phyloP scores from a whole-genome alignment of 2,329 filamentous ascomycete genomes.

The Alternaria tenuissima region DNA sequence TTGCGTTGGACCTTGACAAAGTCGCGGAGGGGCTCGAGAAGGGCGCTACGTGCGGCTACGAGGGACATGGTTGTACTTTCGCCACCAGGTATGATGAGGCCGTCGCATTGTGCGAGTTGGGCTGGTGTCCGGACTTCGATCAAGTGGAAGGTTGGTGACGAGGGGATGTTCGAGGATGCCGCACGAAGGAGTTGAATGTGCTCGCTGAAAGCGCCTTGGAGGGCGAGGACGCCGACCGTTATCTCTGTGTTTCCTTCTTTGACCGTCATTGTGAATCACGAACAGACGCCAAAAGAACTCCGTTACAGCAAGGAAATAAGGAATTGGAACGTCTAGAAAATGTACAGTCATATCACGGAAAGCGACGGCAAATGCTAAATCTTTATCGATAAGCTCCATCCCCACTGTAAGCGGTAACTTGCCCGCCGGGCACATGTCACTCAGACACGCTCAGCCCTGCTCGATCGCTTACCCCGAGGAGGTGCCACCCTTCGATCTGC shows the following conservation, averaged over 20 bases:
- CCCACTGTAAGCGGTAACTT: conserved; percentile 11
- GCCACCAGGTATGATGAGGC: conserved; percentile 88
- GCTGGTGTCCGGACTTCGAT: conserved; percentile 79
- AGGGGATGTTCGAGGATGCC: conserved; percentile 65
- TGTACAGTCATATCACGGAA: conserved; percentile 15
- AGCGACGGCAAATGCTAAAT: conserved; percentile 8
- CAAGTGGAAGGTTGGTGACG: conserved; percentile 57
- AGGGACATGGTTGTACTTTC: conserved; percentile 95
- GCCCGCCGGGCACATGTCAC: conserved; percentile 1
- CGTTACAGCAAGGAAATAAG: conserved; percentile 12
- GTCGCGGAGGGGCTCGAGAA: conserved; percentile 83
- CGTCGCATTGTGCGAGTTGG: conserved; percentile 78
- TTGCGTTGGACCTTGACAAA: conserved; percentile 89
- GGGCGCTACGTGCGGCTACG: conserved; percentile 79
- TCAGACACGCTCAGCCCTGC: conserved; percentile 9
- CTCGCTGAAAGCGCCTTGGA: conserved; percentile 93
- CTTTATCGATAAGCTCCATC: conserved; percentile 26
- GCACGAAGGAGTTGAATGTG: conserved; percentile 79
- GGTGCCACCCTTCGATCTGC: neutral
- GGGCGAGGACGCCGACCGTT: conserved; percentile 71
- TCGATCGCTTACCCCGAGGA: conserved; percentile 10
- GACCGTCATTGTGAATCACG: conserved; percentile 33
- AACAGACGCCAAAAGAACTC: conserved; percentile 3
- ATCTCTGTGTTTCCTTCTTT: conserved; percentile 35
- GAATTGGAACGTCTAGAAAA: neutral